Conservation (phyloP, 2,329 filamentous ascomycete genomes). For the Fusarium sp. region DNA sequence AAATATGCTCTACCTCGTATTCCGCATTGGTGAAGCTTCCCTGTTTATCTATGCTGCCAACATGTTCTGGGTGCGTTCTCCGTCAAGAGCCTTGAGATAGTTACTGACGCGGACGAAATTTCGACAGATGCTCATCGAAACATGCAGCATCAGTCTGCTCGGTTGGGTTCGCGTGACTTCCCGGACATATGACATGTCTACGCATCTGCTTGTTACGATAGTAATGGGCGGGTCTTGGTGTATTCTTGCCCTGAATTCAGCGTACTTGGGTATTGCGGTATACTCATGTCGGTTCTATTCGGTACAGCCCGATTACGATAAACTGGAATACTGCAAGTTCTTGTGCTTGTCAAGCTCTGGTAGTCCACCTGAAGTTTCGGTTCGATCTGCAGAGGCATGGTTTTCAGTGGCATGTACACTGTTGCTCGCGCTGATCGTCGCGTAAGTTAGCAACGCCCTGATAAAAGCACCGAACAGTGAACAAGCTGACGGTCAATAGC, state of each 20-base stretch:
- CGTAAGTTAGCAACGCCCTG: not conserved
- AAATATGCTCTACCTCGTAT: conserved; percentile 17
- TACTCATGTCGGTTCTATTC: not conserved
- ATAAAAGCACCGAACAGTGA: no score
- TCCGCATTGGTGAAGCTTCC: conserved; percentile 3
- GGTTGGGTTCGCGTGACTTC: not conserved
- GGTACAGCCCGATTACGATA: not conserved
- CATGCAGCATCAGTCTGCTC: not conserved
- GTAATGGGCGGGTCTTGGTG: conserved; percentile 3
- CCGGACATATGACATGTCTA: not conserved
- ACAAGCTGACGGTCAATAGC: not conserved
- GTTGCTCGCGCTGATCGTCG: not conserved
- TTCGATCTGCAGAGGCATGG: not conserved
- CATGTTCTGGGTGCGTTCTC: conserved; percentile 13
- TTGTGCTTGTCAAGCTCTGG: not conserved
- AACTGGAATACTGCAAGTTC: not conserved
- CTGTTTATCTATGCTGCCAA: conserved; percentile 1
- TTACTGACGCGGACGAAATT: not conserved
- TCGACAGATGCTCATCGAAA: not conserved
- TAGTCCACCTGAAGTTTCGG: not conserved
- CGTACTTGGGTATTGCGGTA: not conserved
- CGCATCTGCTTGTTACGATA: conserved; percentile 6
- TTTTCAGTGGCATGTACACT: not conserved
- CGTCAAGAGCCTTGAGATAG: not conserved
- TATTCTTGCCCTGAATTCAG: not conserved